phyloP scores from a whole-genome alignment of 495 filamentous ascomycete genomes.

The Penicillium roqueforti region DNA sequence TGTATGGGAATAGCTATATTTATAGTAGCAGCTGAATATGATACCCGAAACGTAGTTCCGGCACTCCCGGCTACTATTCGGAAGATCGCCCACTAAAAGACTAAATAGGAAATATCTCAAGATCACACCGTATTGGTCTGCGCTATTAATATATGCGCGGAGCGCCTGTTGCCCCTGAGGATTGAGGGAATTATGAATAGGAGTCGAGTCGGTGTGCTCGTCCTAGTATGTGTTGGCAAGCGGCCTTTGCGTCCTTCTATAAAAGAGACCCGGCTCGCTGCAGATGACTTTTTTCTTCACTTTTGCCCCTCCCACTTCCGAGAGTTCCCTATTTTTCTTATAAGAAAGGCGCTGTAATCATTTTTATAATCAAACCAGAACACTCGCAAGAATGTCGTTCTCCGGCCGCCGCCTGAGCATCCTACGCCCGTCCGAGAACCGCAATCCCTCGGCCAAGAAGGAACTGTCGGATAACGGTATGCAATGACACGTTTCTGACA shows the following conservation, averaged over 20 bases:
- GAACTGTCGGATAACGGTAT: slow-evolving; percentile 42
- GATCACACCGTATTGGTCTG: no score
- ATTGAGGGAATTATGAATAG: not conserved
- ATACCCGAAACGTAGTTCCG: no score
- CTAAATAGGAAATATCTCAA: not conserved
- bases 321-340: not conserved
- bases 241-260: not conserved
- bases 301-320: not conserved
- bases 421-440: slow-evolving; percentile 37
- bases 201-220: slow-evolving; percentile 17
- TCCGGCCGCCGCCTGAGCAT: slow-evolving; percentile 48
- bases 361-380: not conserved
- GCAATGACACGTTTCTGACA: slow-evolving; percentile 1
- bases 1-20: not conserved
- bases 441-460: slow-evolving; percentile 38
- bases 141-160: not conserved
- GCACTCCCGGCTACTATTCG: not conserved
- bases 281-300: not conserved
- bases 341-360: not conserved
- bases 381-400: slow-evolving; percentile 44
- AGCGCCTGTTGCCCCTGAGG: not conserved
- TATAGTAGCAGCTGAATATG: no score
- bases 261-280: not conserved
- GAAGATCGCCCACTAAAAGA: not conserved
- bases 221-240: slow-evolving; percentile 10